Evolutionary conservation across 2,329 filamentous ascomycete species (phyloP).

Genomic region (Xylariaceae sp.): DNA sequence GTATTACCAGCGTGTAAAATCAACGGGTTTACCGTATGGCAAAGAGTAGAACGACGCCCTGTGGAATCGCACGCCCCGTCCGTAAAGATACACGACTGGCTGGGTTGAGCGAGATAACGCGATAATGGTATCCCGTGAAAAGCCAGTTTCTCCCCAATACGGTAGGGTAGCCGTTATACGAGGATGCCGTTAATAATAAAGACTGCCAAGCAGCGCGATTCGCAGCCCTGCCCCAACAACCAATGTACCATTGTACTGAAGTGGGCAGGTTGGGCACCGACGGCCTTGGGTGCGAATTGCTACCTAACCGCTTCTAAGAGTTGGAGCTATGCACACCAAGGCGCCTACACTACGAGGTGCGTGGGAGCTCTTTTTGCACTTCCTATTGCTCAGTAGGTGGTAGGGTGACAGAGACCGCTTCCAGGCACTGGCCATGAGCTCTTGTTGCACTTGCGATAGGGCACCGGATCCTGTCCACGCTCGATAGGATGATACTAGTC

Average conservation of each 20-base stretch:
- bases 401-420: conserved; percentile 34
- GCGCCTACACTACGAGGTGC: conserved; percentile 35
- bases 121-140: conserved; percentile 4
- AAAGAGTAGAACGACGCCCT: conserved; percentile 7
- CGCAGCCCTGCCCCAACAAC: conserved; percentile 9
- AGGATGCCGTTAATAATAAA: conserved; percentile 8
- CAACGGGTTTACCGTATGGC: not conserved
- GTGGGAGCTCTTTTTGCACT: conserved; percentile 30
- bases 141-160: conserved; percentile 20
- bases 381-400: conserved; percentile 39
- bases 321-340: conserved; percentile 28
- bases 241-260: conserved; percentile 13
- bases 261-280: conserved; percentile 40
- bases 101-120: conserved; percentile 15
- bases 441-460: conserved; percentile 33
- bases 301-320: conserved; percentile 34
- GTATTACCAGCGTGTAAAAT: too few relatives aligned
- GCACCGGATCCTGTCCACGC: conserved; percentile 40
- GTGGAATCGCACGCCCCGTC: conserved; percentile 7
- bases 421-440: conserved; percentile 35
- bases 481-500: conserved; percentile 24
- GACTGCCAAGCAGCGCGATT: conserved; percentile 17
- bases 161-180: conserved; percentile 17
- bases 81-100: conserved; percentile 9
- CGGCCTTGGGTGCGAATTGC: conserved; percentile 37